Conservation (phyloP, 2,329 filamentous ascomycete genomes). For the Phymatotrichopsis omnivora region DNA sequence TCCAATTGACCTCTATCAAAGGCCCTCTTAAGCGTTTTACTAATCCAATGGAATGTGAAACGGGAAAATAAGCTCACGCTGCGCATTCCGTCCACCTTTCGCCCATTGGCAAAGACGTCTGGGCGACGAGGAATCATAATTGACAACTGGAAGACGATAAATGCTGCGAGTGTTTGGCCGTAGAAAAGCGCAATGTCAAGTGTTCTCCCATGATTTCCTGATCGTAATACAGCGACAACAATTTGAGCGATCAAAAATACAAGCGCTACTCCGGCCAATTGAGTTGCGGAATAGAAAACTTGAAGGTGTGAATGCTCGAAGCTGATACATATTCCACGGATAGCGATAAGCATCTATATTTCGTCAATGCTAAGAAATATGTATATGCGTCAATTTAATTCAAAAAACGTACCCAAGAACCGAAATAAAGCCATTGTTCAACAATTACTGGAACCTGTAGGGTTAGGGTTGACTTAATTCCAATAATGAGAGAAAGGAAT, state of each 20-base stretch:
- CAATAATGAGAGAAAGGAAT: slow-evolving; percentile 38
- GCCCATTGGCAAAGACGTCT: slow-evolving; percentile 50
- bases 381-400: not conserved
- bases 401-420: slow-evolving; percentile 22
- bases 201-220: slow-evolving; percentile 1
- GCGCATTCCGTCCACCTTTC: slow-evolving; percentile 52
- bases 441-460: slow-evolving; percentile 5
- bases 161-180: slow-evolving; percentile 18
- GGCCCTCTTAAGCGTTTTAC: slow-evolving; percentile 45
- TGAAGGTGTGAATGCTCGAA: slow-evolving; percentile 22
- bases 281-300: slow-evolving; percentile 34
- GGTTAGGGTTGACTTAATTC: slow-evolving; percentile 6
- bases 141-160: slow-evolving; percentile 43
- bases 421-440: slow-evolving; percentile 21
- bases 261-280: slow-evolving; percentile 34
- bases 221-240: slow-evolving; percentile 33
- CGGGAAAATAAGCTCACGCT: slow-evolving; percentile 51
- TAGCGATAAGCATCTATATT: slow-evolving; percentile 24
- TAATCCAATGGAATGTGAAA: slow-evolving; percentile 57
- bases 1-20: slow-evolving; percentile 48
- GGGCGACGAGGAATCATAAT: slow-evolving; percentile 56
- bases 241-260: slow-evolving; percentile 44
- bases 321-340: slow-evolving; percentile 28
- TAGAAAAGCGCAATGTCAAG: slow-evolving; percentile 14
- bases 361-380: no score